phyloP scores from a whole-genome alignment of 2,329 filamentous ascomycete species.

The Cryphonectria carpinicola region DNA sequence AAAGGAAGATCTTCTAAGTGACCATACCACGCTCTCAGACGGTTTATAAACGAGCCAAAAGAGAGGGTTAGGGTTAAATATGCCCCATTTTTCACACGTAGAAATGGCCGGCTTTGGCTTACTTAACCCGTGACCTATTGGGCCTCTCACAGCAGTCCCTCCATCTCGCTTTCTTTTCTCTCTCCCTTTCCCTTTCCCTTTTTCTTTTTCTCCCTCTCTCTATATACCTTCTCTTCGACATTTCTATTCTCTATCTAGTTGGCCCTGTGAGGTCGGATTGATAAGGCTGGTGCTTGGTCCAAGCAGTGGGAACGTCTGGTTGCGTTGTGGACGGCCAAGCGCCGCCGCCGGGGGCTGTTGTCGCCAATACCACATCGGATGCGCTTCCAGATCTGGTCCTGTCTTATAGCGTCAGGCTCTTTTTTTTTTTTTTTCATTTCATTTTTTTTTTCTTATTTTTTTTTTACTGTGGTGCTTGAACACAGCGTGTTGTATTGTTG shows the following conservation, averaged over 20 bases:
- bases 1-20: no score
- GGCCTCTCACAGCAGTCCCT: no score
- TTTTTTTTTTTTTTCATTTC: not conserved
- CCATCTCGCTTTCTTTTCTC: no score
- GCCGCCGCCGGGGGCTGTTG: not conserved
- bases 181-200: no score
- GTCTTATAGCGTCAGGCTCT: not conserved
- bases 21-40: no score
- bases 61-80: no score
- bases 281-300: not conserved
- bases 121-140: no score
- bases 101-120: no score
- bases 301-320: not conserved
- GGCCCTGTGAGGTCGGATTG: not conserved
- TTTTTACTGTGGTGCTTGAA: not conserved
- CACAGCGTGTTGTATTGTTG: not conserved
- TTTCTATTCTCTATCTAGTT: not conserved
- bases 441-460: no score
- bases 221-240: not conserved
- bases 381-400: not conserved
- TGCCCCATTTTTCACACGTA: no score
- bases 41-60: no score
- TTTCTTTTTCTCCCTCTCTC: not conserved
- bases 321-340: not conserved
- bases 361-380: not conserved